Conservation (phyloP, 495 filamentous ascomycete species). For the Xylaria nigripes region DNA sequence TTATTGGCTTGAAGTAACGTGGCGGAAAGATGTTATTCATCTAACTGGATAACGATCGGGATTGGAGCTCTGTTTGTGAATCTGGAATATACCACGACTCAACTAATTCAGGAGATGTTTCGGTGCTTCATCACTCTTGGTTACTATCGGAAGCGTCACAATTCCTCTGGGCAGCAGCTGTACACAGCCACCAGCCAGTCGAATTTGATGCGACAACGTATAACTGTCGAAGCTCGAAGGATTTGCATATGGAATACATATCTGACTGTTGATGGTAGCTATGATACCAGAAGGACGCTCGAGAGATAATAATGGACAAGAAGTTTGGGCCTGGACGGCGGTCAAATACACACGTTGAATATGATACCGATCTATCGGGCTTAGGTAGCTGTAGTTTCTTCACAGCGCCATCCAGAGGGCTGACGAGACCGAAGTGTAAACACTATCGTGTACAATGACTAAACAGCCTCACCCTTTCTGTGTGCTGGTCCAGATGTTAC, state of each 20-base stretch:
- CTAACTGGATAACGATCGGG: no score
- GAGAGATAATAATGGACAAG: background rate
- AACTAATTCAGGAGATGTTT: no score
- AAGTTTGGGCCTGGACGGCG: no score
- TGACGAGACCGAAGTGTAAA: background rate
- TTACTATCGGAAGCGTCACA: background rate
- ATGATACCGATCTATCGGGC: conserved; percentile 3
- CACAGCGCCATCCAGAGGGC: background rate
- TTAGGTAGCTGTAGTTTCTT: background rate
- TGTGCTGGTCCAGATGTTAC: background rate
- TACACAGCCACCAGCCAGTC: background rate
- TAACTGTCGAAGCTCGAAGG: background rate
- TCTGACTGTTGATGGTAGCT: background rate
- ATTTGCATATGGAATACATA: background rate
- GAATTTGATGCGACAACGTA: no score
- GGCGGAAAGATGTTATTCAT: background rate
- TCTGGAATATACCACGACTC: background rate
- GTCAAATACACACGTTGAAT: background rate
- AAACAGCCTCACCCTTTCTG: background rate
- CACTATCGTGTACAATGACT: no score
- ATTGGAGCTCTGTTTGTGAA: background rate
- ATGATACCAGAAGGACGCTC: background rate
- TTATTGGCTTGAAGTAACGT: background rate
- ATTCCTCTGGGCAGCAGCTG: background rate
- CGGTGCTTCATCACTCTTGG: no score